Base-by-base conservation (phyloP, 139 green algal genomes). In the Micractinium sp. region DNA sequence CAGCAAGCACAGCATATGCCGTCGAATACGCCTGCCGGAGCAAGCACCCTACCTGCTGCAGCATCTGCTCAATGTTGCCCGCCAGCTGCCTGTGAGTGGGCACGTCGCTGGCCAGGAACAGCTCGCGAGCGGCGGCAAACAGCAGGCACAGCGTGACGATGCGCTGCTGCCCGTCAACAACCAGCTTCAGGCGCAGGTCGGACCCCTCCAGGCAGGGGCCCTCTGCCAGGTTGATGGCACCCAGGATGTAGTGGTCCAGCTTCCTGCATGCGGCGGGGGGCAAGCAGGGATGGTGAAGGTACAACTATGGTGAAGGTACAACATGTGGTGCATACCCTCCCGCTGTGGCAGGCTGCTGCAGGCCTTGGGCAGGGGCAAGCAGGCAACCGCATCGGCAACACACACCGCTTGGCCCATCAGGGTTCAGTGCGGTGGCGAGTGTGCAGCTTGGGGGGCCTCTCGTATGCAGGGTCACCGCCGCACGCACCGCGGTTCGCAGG, bases 91-190 rank as follows among this genome's bases (percentile, higher is more conserved):
- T 5, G 47, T 56, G 47, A 9, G 9, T 9, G 47, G 47, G 7
- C 47, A 16, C 69, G 25, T 35, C 69, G 25, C 16, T 27, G 25
- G 69, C 69, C 69, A 76, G 69, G 69, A 76, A 76, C 2, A 23
- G 69, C 25, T 35, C 27, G 69, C 69, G 69, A 36, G 69, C 69
- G 23, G 69, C 69, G 27, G 25, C 69, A 3, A 76, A 13, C 69
- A 76, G 69, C 69, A 76, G 69, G 69, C 69, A 76, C 69, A 76
- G 69, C 69, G 69, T 76, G 25, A 76, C 25, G 69, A 76, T 76
- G 69, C 69, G 69, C 69, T 35, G 69, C 69, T 76, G 69, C 25
- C 69, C 69, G 69, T 76, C 69, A 23, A 76, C 25, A 4, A 76
- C 27, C 63, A 71, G 63, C 22, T 25, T 71, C 22, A 27, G 63